A percentile compares a stretch with the other conserved stretches of the same genome.
phyloP scores from a whole-genome alignment of 2,329 filamentous ascomycete genomes.

The Cryphonectria nitschkei region DNA sequence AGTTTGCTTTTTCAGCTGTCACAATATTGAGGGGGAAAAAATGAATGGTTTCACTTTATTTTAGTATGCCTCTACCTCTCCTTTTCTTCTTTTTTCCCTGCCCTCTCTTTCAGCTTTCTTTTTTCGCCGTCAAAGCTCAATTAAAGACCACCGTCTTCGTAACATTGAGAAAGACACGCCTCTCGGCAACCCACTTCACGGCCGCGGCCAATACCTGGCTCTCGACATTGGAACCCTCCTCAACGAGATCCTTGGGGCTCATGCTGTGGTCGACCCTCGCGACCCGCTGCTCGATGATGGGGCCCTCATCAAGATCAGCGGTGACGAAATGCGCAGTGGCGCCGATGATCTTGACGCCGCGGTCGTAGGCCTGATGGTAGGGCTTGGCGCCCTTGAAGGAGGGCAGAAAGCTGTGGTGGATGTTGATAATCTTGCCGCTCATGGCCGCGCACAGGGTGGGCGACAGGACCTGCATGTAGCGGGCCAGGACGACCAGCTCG shows the following conservation, averaged over 20 bases:
- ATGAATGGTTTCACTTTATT: not conserved
- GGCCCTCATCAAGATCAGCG: conserved; percentile 81
- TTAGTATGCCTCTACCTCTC: not conserved
- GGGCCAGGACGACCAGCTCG: conserved; percentile 79
- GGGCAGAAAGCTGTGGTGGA: conserved; percentile 85
- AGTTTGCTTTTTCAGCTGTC: too few relatives aligned
- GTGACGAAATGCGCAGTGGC: conserved; percentile 87
- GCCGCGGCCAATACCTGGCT: conserved; percentile 80
- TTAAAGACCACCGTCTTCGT: conserved; percentile 80
- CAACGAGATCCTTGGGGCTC: conserved; percentile 74
- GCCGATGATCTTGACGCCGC: conserved; percentile 87
- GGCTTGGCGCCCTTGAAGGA: conserved; percentile 88
- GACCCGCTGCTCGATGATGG: conserved; percentile 86
- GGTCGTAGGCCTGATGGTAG: conserved; percentile 85
- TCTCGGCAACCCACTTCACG: conserved; percentile 83
- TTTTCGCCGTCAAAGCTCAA: conserved; percentile 28
- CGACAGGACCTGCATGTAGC: conserved; percentile 87
- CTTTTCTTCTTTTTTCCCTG: too few relatives aligned
- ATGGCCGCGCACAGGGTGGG: conserved; percentile 75
- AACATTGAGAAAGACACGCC: conserved; percentile 76
- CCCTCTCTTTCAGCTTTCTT: not conserved
- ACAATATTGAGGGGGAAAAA: too few relatives aligned
- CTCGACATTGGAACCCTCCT: conserved; percentile 83
- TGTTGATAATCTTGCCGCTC: conserved; percentile 89
- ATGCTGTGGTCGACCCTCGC: conserved; percentile 76